phyloP scores from a whole-genome alignment of 768 basidiomycete genomes.

The Mrakia hoshinonis region DNA sequence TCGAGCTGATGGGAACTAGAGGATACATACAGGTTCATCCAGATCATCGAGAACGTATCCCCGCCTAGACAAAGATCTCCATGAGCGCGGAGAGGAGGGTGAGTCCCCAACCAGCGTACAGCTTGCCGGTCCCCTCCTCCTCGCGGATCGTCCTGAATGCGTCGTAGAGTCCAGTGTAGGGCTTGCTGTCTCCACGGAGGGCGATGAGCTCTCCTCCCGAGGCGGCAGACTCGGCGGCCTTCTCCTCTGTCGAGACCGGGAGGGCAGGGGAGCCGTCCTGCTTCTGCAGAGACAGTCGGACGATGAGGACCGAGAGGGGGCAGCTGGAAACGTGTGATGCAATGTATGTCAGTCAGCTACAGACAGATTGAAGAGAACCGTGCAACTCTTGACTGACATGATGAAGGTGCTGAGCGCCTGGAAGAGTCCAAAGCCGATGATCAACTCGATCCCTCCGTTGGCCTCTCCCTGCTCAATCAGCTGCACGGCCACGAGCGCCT shows the following conservation, averaged over 20 bases:
- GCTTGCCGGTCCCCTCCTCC: background rate
- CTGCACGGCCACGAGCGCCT: background rate
- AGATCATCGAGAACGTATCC: background rate
- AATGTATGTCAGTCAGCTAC: background rate
- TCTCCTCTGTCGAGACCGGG: background rate
- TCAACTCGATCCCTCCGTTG: background rate
- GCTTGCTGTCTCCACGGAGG: background rate
- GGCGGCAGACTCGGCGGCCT: background rate
- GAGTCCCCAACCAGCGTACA: background rate
- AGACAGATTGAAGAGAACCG: background rate
- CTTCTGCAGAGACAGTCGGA: background rate
- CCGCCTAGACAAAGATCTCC: background rate
- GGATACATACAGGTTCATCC: background rate
- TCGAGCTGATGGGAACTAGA: background rate
- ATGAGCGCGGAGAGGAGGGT: background rate
- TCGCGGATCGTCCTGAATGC: background rate
- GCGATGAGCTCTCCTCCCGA: background rate
- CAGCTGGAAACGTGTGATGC: background rate
- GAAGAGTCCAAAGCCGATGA: background rate
- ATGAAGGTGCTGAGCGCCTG: background rate
- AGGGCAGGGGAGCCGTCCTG: background rate
- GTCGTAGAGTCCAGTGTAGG: background rate
- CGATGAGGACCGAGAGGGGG: constrained; percentile 1
- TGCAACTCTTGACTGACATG: background rate
- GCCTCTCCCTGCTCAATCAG: background rate